Percentiles rank a stretch among this genome's conserved stretches.
phyloP scores from a whole-genome alignment of 2,329 filamentous ascomycete species.

The Pyrenophora seminiperda region DNA sequence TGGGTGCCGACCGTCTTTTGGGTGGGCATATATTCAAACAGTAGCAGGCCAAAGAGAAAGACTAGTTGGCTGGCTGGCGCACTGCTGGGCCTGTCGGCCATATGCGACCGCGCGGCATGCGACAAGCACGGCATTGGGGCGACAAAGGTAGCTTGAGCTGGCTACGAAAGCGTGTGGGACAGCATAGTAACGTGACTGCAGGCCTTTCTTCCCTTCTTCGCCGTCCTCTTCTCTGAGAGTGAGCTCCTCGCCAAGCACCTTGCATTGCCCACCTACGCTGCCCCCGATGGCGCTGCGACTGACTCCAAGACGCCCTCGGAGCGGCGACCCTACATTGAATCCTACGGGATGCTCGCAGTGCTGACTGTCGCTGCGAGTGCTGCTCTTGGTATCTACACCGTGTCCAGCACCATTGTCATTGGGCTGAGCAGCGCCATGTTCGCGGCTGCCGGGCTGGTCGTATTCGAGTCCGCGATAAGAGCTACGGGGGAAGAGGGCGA shows the following conservation, averaged over 20 bases:
- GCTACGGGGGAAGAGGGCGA: slow-evolving; percentile 30
- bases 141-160: slow-evolving; percentile 48
- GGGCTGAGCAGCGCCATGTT: slow-evolving; percentile 52
- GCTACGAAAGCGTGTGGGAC: too few relatives aligned
- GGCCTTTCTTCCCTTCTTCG: slow-evolving; percentile 44
- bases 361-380: slow-evolving; percentile 45
- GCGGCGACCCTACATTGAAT: slow-evolving; percentile 19
- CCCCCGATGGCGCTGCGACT: slow-evolving; percentile 27
- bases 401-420: slow-evolving; percentile 45
- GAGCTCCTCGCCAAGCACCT: slow-evolving; percentile 32
- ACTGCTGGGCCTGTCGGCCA: slow-evolving; percentile 49
- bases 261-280: slow-evolving; percentile 29
- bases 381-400: slow-evolving; percentile 43
- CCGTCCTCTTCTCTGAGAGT: slow-evolving; percentile 38
- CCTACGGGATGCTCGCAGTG: slow-evolving; percentile 40
- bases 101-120: slow-evolving; percentile 53
- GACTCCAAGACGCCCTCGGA: slow-evolving; percentile 25
- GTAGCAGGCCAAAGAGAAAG: slow-evolving; percentile 31
- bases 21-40: slow-evolving; percentile 39
- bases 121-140: slow-evolving; percentile 53
- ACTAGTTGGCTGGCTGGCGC: slow-evolving; percentile 50
- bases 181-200: slow-evolving; percentile 12
- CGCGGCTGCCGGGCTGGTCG: slow-evolving; percentile 47
- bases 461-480: slow-evolving; percentile 47
- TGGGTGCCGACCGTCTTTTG: slow-evolving; percentile 44